Percentiles rank a stretch among this genome's conserved stretches.
phyloP scores from a whole-genome alignment of 2,329 filamentous ascomycete genomes.

The Laburnicola sp. region DNA sequence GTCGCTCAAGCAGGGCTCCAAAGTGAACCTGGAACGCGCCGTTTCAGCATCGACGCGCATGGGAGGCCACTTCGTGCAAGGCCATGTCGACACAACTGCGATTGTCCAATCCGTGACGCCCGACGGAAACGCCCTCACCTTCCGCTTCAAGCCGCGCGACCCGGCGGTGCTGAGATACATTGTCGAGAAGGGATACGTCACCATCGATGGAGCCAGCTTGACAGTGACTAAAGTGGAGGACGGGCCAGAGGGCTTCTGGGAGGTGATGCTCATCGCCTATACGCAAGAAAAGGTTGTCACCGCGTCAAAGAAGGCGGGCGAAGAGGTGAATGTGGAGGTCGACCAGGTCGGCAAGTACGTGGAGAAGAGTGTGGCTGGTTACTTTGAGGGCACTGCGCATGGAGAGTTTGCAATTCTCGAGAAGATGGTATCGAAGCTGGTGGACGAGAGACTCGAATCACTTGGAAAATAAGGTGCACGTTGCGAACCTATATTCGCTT shows the following conservation, averaged over 20 bases:
- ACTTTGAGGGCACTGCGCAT: conserved; percentile 64
- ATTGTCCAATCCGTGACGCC: conserved; percentile 70
- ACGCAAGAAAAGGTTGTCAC: conserved; percentile 91
- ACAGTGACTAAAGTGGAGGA: conserved; percentile 89
- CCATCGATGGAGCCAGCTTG: conserved; percentile 90
- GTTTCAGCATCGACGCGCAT: conserved; percentile 90
- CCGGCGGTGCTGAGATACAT: conserved; percentile 77
- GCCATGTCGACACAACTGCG: conserved; percentile 91
- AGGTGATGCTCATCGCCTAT: conserved; percentile 97
- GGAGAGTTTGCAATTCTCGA: conserved; percentile 56
- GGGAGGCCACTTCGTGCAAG: conserved; percentile 98
- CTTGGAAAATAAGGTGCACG: conserved; percentile 30
- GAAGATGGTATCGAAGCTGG: conserved; percentile 65
- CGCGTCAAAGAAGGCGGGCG: conserved; percentile 74
- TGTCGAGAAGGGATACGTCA: conserved; percentile 94
- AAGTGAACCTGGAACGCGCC: conserved; percentile 91
- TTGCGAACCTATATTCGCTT: neutral
- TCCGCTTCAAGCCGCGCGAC: conserved; percentile 76
- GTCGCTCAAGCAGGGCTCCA: conserved; percentile 63
- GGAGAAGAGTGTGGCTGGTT: conserved; percentile 84
- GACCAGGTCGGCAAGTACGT: conserved; percentile 86
- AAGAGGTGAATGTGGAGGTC: conserved; percentile 88
- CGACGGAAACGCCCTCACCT: conserved; percentile 88
- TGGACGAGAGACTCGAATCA: conserved; percentile 67
- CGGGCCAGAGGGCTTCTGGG: conserved; percentile 76